Conservation (phyloP, 768 basidiomycete genomes). For the Boletus pseudopeckii region DNA sequence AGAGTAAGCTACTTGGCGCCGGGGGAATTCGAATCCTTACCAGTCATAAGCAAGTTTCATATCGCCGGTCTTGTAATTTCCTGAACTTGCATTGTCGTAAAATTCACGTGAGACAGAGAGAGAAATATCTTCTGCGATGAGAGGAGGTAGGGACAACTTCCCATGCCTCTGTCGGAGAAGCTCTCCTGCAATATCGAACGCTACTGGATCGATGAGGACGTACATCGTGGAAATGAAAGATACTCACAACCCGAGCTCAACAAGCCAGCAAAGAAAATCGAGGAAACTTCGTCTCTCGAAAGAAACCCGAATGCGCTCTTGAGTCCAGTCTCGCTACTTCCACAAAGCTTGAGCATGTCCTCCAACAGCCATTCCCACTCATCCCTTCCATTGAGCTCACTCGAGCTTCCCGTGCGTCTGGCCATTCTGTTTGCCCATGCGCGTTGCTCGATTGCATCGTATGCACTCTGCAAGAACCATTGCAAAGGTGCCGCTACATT, state of each 20-base stretch:
- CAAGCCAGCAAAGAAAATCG: constrained; percentile 85
- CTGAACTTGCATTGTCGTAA: constrained; percentile 91
- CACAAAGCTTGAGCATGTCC: constrained; percentile 83
- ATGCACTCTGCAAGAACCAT: constrained; percentile 86
- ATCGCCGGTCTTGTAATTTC: constrained; percentile 88
- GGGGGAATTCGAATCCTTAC: constrained; percentile 38
- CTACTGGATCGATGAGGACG: constrained; percentile 35
- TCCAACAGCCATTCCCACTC: constrained; percentile 88
- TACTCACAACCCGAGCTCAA: constrained; percentile 85
- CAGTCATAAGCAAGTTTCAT: constrained; percentile 98
- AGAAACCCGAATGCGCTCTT: constrained; percentile 81
- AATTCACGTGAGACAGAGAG: constrained; percentile 81
- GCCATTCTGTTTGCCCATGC: constrained; percentile 88
- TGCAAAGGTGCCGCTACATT: constrained; percentile 73
- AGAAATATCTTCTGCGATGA: constrained; percentile 71
- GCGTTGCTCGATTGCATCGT: constrained; percentile 65
- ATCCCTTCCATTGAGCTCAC: constrained; percentile 54
- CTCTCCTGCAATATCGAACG: constrained; percentile 62
- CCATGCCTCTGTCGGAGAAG: constrained; percentile 49
- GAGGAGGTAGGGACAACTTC: constrained; percentile 46
- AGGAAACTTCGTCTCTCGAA: constrained; percentile 62
- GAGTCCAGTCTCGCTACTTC: constrained; percentile 56
- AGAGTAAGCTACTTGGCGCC: constrained; percentile 2
- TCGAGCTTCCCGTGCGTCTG: constrained; percentile 56
- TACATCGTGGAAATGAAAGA: not conserved